Evolutionary conservation across 352 stramenopile species (phyloP).

Genomic region (Globisporangium parvum): DNA sequence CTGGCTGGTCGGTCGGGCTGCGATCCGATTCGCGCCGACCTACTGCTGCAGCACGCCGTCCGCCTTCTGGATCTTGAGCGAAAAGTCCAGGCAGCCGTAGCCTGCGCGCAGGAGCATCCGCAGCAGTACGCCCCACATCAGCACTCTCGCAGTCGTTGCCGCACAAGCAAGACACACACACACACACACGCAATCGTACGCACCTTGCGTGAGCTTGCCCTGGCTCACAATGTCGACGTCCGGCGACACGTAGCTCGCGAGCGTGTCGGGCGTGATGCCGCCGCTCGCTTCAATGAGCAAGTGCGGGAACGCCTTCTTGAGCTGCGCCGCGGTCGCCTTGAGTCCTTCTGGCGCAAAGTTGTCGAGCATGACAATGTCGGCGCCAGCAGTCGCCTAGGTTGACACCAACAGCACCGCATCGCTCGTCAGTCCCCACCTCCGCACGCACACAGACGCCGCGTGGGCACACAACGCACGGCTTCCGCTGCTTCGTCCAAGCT

Average conservation of each 20-base stretch:
- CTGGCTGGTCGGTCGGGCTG: too few relatives aligned
- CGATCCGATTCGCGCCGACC: background rate
- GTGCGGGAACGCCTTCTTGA: conserved; percentile 95
- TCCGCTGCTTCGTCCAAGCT: conserved; percentile 92
- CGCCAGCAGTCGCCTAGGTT: conserved; percentile 55
- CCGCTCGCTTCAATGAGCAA: conserved; percentile 96
- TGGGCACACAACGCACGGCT: conserved; percentile 40
- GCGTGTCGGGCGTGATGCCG: conserved; percentile 94
- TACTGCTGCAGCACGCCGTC: conserved; percentile 48
- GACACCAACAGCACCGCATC: background rate
- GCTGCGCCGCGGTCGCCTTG: conserved; percentile 84
- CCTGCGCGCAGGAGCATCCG: conserved; percentile 17
- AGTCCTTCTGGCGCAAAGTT: conserved; percentile 94
- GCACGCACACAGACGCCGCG: background rate
- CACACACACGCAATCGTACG: background rate
- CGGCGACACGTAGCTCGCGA: conserved; percentile 90
- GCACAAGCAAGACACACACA: background rate
- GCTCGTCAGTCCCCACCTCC: conserved; percentile 2
- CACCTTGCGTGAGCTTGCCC: conserved; percentile 96
- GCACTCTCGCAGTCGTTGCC: too few relatives aligned
- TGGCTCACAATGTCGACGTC: conserved; percentile 97
- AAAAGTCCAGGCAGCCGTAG: conserved; percentile 96
- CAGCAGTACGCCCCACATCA: background rate
- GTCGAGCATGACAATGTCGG: conserved; percentile 98
- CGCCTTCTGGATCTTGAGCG: conserved; percentile 94